phyloP scores from a whole-genome alignment of 805 yeast genomes.

The Saccharomycodes ludwigii region DNA sequence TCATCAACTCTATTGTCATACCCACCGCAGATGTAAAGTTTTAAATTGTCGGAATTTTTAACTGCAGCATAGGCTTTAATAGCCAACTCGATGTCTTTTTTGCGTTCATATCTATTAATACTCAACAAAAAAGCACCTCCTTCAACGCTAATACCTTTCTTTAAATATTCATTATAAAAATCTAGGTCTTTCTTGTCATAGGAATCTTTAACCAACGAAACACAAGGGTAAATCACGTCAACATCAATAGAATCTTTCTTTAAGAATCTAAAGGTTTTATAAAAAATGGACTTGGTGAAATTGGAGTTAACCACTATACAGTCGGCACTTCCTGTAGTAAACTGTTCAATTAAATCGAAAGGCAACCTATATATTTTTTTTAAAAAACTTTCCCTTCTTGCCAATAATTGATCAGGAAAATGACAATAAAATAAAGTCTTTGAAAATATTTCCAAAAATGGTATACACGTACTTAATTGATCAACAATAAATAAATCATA shows the following conservation, averaged over 20 bases:
- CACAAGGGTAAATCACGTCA: slow-evolving; percentile 46
- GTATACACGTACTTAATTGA: slow-evolving; percentile 73
- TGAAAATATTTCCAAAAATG: slow-evolving; percentile 42
- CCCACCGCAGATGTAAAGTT: slow-evolving; percentile 80
- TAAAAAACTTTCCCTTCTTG: slow-evolving; percentile 40
- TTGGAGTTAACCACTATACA: slow-evolving; percentile 75
- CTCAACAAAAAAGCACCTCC: slow-evolving; percentile 42
- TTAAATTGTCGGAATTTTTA: slow-evolving; percentile 22
- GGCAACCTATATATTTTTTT: slow-evolving; percentile 65
- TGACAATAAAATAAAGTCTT: slow-evolving; percentile 79
- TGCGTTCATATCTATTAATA: slow-evolving; percentile 79
- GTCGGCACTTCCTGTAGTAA: slow-evolving; percentile 68
- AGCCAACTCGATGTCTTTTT: slow-evolving; percentile 74
- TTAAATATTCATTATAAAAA: slow-evolving; percentile 10
- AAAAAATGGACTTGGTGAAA: slow-evolving; percentile 65
- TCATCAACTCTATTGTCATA: slow-evolving; percentile 67
- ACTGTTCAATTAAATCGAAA: slow-evolving; percentile 74
- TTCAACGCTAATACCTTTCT: slow-evolving; percentile 8
- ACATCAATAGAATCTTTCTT: slow-evolving; percentile 16
- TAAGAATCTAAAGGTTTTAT: slow-evolving; percentile 42
- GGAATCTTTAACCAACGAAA: slow-evolving; percentile 27
- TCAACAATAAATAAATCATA: slow-evolving; percentile 77
- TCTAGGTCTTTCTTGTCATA: slow-evolving; percentile 10
- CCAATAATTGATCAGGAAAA: slow-evolving; percentile 81
- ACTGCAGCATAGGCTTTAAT: slow-evolving; percentile 48